A percentile compares a stretch with the other conserved stretches of the same genome.
Evolutionary conservation across 768 basidiomycete species (phyloP).

Genomic region (Pilatotrama ljubarskyi): DNA sequence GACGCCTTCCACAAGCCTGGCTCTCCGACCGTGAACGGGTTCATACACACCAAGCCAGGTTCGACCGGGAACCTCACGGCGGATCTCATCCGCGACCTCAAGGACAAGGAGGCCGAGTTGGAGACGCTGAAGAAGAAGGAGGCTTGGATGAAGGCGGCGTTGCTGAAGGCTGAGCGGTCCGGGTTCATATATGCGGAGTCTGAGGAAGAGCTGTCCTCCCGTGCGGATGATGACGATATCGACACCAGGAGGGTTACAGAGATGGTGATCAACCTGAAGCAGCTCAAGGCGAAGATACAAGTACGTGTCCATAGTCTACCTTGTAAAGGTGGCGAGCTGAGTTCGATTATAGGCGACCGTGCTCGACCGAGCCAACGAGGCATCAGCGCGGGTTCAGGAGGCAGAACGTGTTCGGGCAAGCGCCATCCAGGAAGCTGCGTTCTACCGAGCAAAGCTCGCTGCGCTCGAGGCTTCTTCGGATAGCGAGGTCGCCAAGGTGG

Average conservation of each 20-base stretch:
- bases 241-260: conserved; percentile 61
- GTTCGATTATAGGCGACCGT: conserved; percentile 55
- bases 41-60: conserved; percentile 43
- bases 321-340: background rate
- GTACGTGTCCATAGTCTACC: conserved; percentile 42
- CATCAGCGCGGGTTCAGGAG: conserved; percentile 76
- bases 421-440: conserved; percentile 92
- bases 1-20: conserved; percentile 57
- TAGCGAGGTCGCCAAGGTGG: conserved; percentile 63
- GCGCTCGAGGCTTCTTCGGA: conserved; percentile 76
- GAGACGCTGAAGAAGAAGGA: conserved; percentile 75
- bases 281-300: conserved; percentile 84
- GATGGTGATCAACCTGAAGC: conserved; percentile 80
- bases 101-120: conserved; percentile 79
- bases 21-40: conserved; percentile 52
- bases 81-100: conserved; percentile 78
- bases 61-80: conserved; percentile 72
- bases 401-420: conserved; percentile 74
- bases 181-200: conserved; percentile 68
- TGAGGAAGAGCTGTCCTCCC: conserved; percentile 46
- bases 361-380: conserved; percentile 70
- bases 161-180: conserved; percentile 70
- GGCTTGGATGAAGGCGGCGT: conserved; percentile 81
- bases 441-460: conserved; percentile 91
- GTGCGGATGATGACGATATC: conserved; percentile 40